Evolutionary conservation across 2,329 filamentous ascomycete species (phyloP).

Genomic region (Aureobasidium vineae): DNA sequence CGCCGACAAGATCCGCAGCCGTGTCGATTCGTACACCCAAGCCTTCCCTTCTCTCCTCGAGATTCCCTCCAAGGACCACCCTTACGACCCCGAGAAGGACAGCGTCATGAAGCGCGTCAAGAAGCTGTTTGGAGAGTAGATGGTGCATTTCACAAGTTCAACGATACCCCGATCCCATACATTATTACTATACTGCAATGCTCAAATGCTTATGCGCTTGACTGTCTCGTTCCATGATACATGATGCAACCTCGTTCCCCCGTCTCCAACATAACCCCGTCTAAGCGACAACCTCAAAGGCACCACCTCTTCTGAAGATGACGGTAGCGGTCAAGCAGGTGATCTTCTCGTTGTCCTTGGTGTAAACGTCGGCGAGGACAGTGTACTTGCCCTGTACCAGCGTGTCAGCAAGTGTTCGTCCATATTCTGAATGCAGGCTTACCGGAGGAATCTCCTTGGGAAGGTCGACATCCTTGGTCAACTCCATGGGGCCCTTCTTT

Average conservation of each 20-base stretch:
- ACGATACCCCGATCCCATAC: conserved; percentile 18
- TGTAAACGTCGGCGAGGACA: conserved; percentile 82
- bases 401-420: conserved; percentile 76
- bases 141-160: neutral
- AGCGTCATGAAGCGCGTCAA: conserved; percentile 88
- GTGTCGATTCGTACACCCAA: conserved; percentile 86
- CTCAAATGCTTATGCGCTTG: conserved; percentile 3
- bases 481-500: conserved; percentile 66
- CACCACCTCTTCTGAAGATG: conserved; percentile 53
- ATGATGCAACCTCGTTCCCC: conserved; percentile 1
- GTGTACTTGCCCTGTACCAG: conserved; percentile 91
- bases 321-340: conserved; percentile 82
- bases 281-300: conserved; percentile 25
- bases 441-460: conserved; percentile 87
- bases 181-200: conserved; percentile 13
- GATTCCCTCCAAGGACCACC: conserved; percentile 98
- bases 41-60: conserved; percentile 96
- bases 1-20: conserved; percentile 87
- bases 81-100: conserved; percentile 98
- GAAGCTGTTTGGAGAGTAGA: conserved; percentile 67
- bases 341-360: conserved; percentile 70
- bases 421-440: conserved; percentile 58
- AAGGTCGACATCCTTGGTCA: conserved; percentile 80
- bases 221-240: conserved; percentile 1
- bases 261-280: neutral